phyloP scores from a whole-genome alignment of 306 rosid genomes.

The Cicer bijugum region DNA sequence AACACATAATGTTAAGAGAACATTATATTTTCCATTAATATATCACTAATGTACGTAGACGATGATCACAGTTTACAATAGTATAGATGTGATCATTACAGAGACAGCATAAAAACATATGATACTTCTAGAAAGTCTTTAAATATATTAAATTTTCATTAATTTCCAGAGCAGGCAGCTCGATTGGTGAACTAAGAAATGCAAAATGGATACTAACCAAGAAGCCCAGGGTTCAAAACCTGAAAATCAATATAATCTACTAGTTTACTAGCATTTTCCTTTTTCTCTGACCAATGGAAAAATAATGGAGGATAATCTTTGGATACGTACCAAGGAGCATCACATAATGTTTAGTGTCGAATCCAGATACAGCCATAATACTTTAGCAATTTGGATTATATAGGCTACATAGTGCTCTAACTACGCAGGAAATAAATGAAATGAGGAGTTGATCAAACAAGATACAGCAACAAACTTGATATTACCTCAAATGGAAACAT shows the following conservation, averaged over 20 bases:
- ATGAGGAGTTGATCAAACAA: slow-evolving; percentile 14
- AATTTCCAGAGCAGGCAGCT: not conserved
- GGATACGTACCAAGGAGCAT: not conserved
- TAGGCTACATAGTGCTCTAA: not conserved
- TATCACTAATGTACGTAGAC: not conserved
- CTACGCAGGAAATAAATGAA: not conserved
- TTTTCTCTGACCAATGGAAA: not conserved
- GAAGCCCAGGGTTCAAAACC: not conserved
- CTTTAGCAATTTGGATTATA: not conserved
- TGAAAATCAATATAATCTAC: slow-evolving; percentile 1
- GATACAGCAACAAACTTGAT: slow-evolving; percentile 31
- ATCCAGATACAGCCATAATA: not conserved
- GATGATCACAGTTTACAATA: not conserved
- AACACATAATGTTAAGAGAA: not conserved
- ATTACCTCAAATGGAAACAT: slow-evolving; percentile 88
- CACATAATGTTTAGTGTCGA: not conserved
- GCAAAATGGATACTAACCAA: not conserved
- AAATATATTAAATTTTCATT: not conserved
- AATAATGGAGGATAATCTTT: slow-evolving; percentile 4
- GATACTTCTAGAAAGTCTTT: not conserved
- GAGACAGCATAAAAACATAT: not conserved
- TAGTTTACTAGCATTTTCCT: not conserved
- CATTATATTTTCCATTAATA: not conserved
- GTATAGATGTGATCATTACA: not conserved
- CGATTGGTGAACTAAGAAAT: not conserved